phyloP scores from a whole-genome alignment of 108 stramenopile genomes.

The Cylindrotheca fusiformis region DNA sequence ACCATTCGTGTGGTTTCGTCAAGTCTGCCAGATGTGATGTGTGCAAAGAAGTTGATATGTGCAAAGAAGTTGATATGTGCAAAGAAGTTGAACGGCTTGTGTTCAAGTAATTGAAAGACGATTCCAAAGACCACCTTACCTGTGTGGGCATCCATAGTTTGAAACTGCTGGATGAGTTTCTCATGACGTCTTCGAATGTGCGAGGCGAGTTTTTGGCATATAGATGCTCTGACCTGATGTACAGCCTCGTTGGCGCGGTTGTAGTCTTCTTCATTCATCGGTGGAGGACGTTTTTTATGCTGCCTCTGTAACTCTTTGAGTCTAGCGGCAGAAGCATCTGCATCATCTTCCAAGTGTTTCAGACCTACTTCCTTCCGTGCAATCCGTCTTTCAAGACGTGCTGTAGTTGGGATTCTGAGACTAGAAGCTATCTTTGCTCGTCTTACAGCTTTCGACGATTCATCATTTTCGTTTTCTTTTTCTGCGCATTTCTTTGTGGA shows the following conservation, averaged over 20 bases:
- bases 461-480: background rate
- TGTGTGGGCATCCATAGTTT: slow-evolving; percentile 54
- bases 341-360: slow-evolving; percentile 13
- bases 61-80: too few species aligned
- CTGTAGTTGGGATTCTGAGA: background rate
- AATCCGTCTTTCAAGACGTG: slow-evolving; percentile 9
- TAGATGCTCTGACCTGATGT: slow-evolving; percentile 16
- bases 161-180: slow-evolving; percentile 50
- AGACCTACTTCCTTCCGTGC: slow-evolving; percentile 4
- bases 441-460: background rate
- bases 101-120: too few species aligned
- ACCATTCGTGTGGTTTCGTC: slow-evolving; percentile 82
- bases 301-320: slow-evolving; percentile 1
- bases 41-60: too few species aligned
- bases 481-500: too few species aligned
- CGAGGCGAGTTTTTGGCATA: slow-evolving; percentile 45
- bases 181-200: slow-evolving; percentile 47
- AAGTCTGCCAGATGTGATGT: slow-evolving; percentile 43
- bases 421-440: background rate
- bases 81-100: too few species aligned
- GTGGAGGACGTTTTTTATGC: background rate
- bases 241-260: slow-evolving; percentile 17
- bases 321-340: slow-evolving; percentile 9
- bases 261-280: slow-evolving; percentile 37
- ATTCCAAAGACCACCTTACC: background rate